These are phyloP conservation scores for Diacronema lutheri DNA, from an alignment of 78 protist species.

Conservation along the genomic window DNA sequence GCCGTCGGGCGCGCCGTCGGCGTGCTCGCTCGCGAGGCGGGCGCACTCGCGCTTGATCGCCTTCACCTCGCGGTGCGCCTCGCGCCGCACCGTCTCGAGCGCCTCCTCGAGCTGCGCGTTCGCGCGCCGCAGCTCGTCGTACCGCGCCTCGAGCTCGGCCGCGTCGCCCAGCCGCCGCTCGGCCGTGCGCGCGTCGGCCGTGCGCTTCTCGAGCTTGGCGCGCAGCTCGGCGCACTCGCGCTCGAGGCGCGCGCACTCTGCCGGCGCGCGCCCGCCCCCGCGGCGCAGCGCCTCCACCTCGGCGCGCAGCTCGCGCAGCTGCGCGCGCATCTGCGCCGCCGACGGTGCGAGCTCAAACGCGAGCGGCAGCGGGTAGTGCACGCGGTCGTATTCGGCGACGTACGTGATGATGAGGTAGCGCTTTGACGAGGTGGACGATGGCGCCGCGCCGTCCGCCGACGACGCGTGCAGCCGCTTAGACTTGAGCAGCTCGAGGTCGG, in stretches of 20 bases:
- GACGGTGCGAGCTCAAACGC: neutral
- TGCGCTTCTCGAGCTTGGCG: neutral
- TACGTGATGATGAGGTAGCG: slow-evolving; percentile 47
- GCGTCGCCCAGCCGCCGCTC: neutral
- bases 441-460: neutral
- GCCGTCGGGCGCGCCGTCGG: too few relatives aligned
- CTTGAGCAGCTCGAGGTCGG: slow-evolving; percentile 9
- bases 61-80: too few relatives aligned
- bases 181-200: neutral
- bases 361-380: slow-evolving; percentile 41
- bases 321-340: too few relatives aligned
- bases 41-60: too few relatives aligned
- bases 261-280: neutral
- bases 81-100: neutral
- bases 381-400: slow-evolving; percentile 26
- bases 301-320: neutral
- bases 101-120: neutral
- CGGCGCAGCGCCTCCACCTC: neutral
- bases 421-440: neutral
- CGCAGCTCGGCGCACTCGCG: neutral
- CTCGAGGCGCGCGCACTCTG: neutral
- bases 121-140: neutral
- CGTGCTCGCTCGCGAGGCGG: too few relatives aligned
- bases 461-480: neutral
- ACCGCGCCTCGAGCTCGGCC: neutral